Percentiles rank a stretch among this genome's conserved stretches.
Conservation (phyloP, 345 rosid species). For the Salix dunnii region DNA sequence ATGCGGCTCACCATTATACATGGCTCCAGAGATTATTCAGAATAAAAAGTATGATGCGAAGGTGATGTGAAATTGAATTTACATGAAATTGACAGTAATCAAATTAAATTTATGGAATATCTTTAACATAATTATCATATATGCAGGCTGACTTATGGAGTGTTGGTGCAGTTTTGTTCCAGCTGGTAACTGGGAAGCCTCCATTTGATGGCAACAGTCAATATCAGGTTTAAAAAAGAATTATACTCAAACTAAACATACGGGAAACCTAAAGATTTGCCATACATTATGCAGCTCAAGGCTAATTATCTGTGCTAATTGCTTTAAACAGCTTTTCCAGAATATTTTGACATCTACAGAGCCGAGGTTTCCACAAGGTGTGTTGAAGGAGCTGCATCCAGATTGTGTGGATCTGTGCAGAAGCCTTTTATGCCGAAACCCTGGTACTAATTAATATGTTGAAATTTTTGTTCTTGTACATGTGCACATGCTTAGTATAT, state of each 20-base stretch:
- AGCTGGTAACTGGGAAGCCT: conserved; percentile 76
- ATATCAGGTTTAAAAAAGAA: conserved; percentile 46
- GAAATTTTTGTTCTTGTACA: not conserved
- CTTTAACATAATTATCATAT: conserved; percentile 8
- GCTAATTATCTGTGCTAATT: not conserved
- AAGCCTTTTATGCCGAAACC: conserved; percentile 60
- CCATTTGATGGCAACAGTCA: conserved; percentile 74
- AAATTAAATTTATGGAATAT: not conserved
- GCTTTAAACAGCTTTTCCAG: conserved; percentile 60
- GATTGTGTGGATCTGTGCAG: conserved; percentile 76
- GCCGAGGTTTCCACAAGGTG: conserved; percentile 62
- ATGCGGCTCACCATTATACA: conserved; percentile 86
- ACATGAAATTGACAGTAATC: not conserved
- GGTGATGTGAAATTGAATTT: conserved; percentile 39
- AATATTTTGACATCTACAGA: conserved; percentile 65
- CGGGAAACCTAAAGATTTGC: not conserved
- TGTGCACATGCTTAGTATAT: not conserved
- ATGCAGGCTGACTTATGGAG: conserved; percentile 89
- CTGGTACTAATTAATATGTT: conserved; percentile 40
- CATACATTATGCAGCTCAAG: conserved; percentile 9
- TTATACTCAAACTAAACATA: not conserved
- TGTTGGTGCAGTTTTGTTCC: conserved; percentile 79
- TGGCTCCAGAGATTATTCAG: conserved; percentile 87
- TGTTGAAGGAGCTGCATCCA: conserved; percentile 52
- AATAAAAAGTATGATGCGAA: conserved; percentile 81